phyloP scores from a whole-genome alignment of 257 asterid genomes.

The Forsythia suspensa region DNA sequence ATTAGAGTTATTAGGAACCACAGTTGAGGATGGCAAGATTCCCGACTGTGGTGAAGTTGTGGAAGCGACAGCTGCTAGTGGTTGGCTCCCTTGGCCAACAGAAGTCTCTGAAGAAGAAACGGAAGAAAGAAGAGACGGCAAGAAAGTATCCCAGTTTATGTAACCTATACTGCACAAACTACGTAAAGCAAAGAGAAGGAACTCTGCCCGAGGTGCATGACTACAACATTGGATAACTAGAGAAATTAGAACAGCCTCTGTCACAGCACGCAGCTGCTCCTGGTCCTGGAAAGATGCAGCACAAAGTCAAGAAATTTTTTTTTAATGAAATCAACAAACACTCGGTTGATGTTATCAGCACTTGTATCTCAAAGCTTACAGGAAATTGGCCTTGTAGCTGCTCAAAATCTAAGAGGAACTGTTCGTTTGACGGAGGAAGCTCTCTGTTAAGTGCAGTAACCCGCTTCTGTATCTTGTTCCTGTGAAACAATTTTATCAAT shows the following conservation, averaged over 20 bases:
- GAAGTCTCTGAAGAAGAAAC: slow-evolving; percentile 79
- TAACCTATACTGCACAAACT: slow-evolving; percentile 66
- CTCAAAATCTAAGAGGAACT: slow-evolving; percentile 79
- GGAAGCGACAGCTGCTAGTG: slow-evolving; percentile 52
- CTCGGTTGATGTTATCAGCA: slow-evolving; percentile 6
- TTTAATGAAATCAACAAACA: slow-evolving; percentile 18
- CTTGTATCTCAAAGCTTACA: slow-evolving; percentile 43
- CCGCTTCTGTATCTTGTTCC: slow-evolving; percentile 93
- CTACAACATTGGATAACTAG: slow-evolving; percentile 82
- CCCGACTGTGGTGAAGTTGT: slow-evolving; percentile 71
- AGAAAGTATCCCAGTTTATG: slow-evolving; percentile 91
- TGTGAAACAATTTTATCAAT: slow-evolving; percentile 30
- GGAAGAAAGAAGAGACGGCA: slow-evolving; percentile 89
- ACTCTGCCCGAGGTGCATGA: slow-evolving; percentile 94
- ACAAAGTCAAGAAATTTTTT: slow-evolving; percentile 9
- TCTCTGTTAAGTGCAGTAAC: slow-evolving; percentile 85
- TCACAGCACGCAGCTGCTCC: slow-evolving; percentile 76
- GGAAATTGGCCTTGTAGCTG: slow-evolving; percentile 76
- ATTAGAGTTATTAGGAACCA: slow-evolving; percentile 49
- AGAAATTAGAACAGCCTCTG: slow-evolving; percentile 77
- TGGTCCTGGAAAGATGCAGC: slow-evolving; percentile 61
- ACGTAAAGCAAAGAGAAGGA: slow-evolving; percentile 83
- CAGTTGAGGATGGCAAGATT: slow-evolving; percentile 53
- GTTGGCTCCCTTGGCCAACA: slow-evolving; percentile 63
- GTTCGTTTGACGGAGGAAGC: slow-evolving; percentile 92